Evolutionary conservation across 31 red algal genomes (phyloP).

Genomic region (Bonnemaisonia californica): DNA sequence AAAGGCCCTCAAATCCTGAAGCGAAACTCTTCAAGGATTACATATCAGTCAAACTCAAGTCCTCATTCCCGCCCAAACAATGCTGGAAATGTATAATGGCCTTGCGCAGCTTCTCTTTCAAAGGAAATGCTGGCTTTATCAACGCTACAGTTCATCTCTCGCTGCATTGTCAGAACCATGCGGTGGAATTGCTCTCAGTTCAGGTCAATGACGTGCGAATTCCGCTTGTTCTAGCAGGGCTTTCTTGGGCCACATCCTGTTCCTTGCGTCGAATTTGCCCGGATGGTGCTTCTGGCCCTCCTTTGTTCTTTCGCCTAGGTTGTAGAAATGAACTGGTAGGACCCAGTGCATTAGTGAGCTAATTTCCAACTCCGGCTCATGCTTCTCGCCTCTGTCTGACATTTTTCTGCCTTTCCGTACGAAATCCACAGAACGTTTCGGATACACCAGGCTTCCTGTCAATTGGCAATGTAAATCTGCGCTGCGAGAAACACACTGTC

Average conservation of each 20-base stretch:
- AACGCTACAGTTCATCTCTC: background rate
- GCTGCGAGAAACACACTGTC: background rate
- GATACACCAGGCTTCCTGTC: background rate
- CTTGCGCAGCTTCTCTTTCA: background rate
- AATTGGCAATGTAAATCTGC: background rate
- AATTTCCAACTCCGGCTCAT: background rate
- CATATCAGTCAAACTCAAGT: too few relatives aligned
- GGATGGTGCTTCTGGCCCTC: background rate
- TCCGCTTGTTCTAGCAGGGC: conserved; percentile 11
- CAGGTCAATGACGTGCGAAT: background rate
- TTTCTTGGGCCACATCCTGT: background rate
- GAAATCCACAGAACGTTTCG: background rate
- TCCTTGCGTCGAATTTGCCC: background rate
- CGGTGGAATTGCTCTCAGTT: background rate
- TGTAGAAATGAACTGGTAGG: background rate
- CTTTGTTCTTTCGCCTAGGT: background rate
- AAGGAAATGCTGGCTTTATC: background rate
- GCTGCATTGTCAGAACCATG: background rate
- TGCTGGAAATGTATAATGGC: background rate
- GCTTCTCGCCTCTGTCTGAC: background rate
- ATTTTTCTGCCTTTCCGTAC: background rate
- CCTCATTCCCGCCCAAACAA: background rate
- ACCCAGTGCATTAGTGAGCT: background rate
- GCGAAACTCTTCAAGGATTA: too few relatives aligned
- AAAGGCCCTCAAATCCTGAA: too few relatives aligned